These are phyloP conservation scores for Pseudogymnoascus sp. DNA, from an alignment of 2,329 filamentous ascomycete genomes.

Conservation along the genomic window DNA sequence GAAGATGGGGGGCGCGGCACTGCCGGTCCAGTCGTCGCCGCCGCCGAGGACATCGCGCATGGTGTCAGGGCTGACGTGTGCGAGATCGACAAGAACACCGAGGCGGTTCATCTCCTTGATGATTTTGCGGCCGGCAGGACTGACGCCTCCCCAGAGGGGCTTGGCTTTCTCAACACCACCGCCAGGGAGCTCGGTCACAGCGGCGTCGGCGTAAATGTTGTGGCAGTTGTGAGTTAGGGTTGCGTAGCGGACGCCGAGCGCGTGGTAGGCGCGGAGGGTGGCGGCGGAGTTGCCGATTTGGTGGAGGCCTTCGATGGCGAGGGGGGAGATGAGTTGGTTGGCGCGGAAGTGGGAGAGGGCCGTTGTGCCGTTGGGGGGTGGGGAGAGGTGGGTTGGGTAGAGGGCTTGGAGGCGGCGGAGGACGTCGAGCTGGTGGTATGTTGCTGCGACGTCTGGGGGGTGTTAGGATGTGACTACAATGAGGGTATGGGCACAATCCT, in stretches of 20 bases:
- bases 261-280: constrained; percentile 66
- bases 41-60: constrained; percentile 75
- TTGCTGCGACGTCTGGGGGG: constrained; percentile 50
- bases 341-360: constrained; percentile 38
- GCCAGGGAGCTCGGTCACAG: constrained; percentile 49
- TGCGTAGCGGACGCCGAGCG: constrained; percentile 75
- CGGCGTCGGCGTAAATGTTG: constrained; percentile 81
- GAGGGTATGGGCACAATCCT: neutral
- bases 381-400: constrained; percentile 65
- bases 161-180: constrained; percentile 29
- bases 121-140: constrained; percentile 56
- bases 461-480: constrained; percentile 3
- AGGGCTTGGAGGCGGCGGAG: constrained; percentile 53
- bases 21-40: constrained; percentile 55
- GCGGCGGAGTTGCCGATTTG: constrained; percentile 82
- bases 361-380: constrained; percentile 47
- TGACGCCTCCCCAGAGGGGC: constrained; percentile 65
- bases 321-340: constrained; percentile 62
- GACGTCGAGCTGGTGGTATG: constrained; percentile 68
- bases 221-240: constrained; percentile 93
- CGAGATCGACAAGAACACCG: constrained; percentile 87
- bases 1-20: constrained; percentile 76
- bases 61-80: constrained; percentile 70
- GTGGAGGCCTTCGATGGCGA: constrained; percentile 81
- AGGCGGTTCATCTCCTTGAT: constrained; percentile 88